These are phyloP conservation scores for Oropetium thomaeum DNA, from an alignment of 176 grass and related monocot species.

Conservation along the genomic window DNA sequence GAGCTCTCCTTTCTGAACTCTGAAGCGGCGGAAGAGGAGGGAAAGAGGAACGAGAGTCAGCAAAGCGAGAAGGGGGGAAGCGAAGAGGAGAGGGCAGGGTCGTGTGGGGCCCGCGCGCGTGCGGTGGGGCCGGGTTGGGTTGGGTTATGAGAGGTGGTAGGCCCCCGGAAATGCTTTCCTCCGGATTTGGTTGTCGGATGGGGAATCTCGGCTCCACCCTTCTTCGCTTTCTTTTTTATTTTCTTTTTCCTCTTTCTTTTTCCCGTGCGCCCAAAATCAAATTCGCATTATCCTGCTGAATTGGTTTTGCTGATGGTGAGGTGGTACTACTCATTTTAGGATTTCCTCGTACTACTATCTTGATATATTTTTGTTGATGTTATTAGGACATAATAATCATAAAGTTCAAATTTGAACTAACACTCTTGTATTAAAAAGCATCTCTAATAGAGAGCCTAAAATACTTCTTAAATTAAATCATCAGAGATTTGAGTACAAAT, in stretches of 20 bases:
- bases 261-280: background rate
- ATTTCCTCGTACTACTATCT: background rate
- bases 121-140: conserved; percentile 40
- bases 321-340: background rate
- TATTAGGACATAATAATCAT: too few relatives aligned
- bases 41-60: background rate
- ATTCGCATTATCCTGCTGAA: background rate
- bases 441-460: too few relatives aligned
- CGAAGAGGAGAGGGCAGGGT: background rate
- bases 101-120: conserved; percentile 47
- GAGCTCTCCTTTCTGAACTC: background rate
- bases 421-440: too few relatives aligned
- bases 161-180: conserved; percentile 48
- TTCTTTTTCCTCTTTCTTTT: background rate
- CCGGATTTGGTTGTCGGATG: conserved; percentile 69
- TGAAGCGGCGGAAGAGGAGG: background rate
- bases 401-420: too few relatives aligned
- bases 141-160: conserved; percentile 28
- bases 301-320: background rate
- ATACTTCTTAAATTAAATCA: too few relatives aligned
- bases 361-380: too few relatives aligned
- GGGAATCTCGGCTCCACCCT: conserved; percentile 39
- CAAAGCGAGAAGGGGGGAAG: background rate
- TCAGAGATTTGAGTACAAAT: too few relatives aligned
- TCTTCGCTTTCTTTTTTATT: background rate